Evolutionary conservation across 2,329 filamentous ascomycete genomes (phyloP), one percentile per base, ranked within the genome.

Genomic region (Pseudopyrenochaeta lycopersici): DNA sequence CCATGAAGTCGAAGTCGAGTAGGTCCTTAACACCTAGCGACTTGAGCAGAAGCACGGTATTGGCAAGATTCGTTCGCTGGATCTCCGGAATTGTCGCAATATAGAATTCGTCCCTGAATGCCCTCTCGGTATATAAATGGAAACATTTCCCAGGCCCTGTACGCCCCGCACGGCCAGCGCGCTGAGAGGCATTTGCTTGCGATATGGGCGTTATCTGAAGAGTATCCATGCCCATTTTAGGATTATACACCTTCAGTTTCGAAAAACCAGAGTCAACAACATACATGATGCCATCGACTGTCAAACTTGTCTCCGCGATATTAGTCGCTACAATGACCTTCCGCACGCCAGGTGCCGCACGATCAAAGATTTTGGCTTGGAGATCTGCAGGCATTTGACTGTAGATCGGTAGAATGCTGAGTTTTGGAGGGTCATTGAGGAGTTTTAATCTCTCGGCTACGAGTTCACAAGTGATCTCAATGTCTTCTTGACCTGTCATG

Each of bases 291-390:
- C 95, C 95, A 71, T 99, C 95, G 5, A 99, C 95, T 0, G 95
- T 99, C 78, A 99, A 81, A 82, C 92, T 97, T 0, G 95, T 99
- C 76, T 99, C 95, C 1, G 95, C 95, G 76, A 99, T 99, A 69
- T 99, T 99, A 29, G 95, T 99, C 1, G 96, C 95, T 35, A 99
- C 94, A 60, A 99, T 97, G 67, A 97, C 96, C 74, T 99, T 99
- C 53, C 95, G 88, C 4, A 97, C 93, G 1, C 95, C 95, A 0
- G 93, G 90, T 2, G 91, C 82, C 2, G 96, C 95, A 62, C 89
- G 87, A 71, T 99, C 94, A 67, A 99, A 99, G 62, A 99, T 99
- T 77, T 96, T 98, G 54, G 95, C 92, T 76, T 99, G 96, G 31
- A 99, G 81, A 75, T 99, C 96, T 30, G 95, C 95, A 2, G 95